Base-by-base conservation (phyloP, 2,329 filamentous ascomycete genomes). In the Sporothrix dimorphospora region DNA sequence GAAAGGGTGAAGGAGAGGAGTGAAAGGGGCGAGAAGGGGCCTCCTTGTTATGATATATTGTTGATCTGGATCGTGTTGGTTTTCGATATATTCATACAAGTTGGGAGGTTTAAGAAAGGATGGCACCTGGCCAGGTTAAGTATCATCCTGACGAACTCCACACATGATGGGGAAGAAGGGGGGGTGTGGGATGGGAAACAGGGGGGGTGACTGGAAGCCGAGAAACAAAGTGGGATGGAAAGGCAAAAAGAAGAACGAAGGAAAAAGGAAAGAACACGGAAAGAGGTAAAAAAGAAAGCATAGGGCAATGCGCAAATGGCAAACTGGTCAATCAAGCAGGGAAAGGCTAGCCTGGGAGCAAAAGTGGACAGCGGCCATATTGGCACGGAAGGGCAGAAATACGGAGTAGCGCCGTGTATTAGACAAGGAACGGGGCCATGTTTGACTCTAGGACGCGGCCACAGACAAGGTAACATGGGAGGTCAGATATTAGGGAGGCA, bases 311-410 rank as follows among this genome's bases (percentile, higher is more conserved):
- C 45, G 59, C 30, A 57, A 66, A 68, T 57, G 30, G 51, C 70
- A 55, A 69, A 61, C 24, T 55, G 55, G 42, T 45, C 24, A 57
- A 63, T 30, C 24, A 73, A 55, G 40, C 40, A 72, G 49, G 66
- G 61, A 69, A 74, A 75, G 74, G 72, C 71, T 73, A 73, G 71
- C 69, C 57, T 61, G 21, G 30, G 59, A 51, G 40, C 19, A 30
- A 66, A 72, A 49, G 71, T 72, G 68, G 72, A 63, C 67, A 55
- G 27, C 11, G 6, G 21, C 27, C 76, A 78, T 78, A 74, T 77
- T 76, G 77, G 76, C 77, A 77, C 76, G 78, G 79, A 79, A 75
- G 73, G 76, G 75, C 57, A 72, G 51, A 71, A 71, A 66, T 34
- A 70, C 40, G 68, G 69, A 70, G 69, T 67, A 61, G 70, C 49